phyloP scores from a whole-genome alignment of 768 basidiomycete species.

The Boletus vinaceobasis region DNA sequence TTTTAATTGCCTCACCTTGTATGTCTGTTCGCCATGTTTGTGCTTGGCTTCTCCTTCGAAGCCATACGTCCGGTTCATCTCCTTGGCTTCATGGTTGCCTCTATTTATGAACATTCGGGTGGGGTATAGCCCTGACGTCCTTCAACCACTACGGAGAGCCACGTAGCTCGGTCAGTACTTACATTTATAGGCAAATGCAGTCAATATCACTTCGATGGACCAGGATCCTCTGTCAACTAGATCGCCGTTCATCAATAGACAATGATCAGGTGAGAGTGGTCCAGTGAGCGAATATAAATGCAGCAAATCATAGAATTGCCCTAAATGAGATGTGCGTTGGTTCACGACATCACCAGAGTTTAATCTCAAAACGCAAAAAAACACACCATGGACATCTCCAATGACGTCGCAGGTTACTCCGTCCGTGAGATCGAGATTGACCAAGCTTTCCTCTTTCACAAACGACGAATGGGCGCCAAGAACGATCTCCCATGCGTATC shows the following conservation, averaged over 20 bases:
- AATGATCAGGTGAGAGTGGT: conserved; percentile 80
- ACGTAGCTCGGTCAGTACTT: conserved; percentile 23
- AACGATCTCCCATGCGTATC: conserved; percentile 95
- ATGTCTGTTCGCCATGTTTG: conserved; percentile 94
- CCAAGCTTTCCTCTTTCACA: conserved; percentile 74
- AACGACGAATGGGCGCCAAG: conserved; percentile 80
- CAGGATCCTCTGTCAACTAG: conserved; percentile 97
- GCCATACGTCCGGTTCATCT: conserved; percentile 94
- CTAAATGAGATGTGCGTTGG: conserved; percentile 36
- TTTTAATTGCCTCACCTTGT: conserved; percentile 55
- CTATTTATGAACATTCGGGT: conserved; percentile 89
- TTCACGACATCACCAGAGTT: not conserved
- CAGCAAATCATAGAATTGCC: conserved; percentile 93
- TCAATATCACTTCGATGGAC: conserved; percentile 90
- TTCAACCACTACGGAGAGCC: conserved; percentile 10
- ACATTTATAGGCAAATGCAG: conserved; percentile 96
- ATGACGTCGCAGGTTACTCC: conserved; percentile 89
- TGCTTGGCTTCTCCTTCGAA: conserved; percentile 96
- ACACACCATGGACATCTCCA: conserved; percentile 87
- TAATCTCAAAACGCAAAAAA: conserved; percentile 11
- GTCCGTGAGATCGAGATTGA: conserved; percentile 68
- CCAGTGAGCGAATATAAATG: conserved; percentile 86
- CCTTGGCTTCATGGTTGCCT: conserved; percentile 95
- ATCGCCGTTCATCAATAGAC: conserved; percentile 89
- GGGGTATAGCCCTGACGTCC: conserved; percentile 80